phyloP scores from a whole-genome alignment of 176 grass and related monocot genomes.

The Oryza nivara region DNA sequence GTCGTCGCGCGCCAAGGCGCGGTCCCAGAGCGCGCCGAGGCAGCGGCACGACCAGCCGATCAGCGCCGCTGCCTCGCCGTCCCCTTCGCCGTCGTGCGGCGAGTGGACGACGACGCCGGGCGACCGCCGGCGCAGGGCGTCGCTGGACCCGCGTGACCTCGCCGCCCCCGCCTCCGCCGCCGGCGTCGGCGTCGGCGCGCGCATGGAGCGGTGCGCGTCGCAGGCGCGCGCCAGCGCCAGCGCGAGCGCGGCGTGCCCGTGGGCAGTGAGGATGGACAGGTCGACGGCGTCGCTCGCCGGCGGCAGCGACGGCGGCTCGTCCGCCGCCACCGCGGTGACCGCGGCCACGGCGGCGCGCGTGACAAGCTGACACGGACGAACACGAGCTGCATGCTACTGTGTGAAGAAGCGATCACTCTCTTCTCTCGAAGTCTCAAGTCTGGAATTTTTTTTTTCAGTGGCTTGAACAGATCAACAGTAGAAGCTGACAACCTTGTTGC shows the following conservation, averaged over 20 bases:
- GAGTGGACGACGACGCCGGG: neutral
- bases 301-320: constrained; percentile 64
- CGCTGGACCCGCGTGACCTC: constrained; percentile 65
- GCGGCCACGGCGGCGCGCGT: constrained; percentile 32
- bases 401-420: neutral
- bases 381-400: neutral
- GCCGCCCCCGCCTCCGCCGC: neutral
- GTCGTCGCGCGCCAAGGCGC: constrained; percentile 72
- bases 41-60: constrained; percentile 44
- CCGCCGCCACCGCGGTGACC: constrained; percentile 58
- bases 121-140: constrained; percentile 39
- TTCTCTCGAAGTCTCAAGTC: neutral
- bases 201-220: constrained; percentile 54
- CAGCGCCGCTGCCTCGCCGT: constrained; percentile 1
- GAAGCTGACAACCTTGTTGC: neutral
- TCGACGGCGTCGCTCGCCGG: constrained; percentile 51
- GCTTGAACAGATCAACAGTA: neutral
- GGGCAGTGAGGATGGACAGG: constrained; percentile 52
- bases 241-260: constrained; percentile 30
- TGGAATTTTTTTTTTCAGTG: neutral
- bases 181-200: neutral
- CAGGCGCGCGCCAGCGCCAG: constrained; percentile 33
- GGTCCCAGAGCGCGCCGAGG: constrained; percentile 77
- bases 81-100: constrained; percentile 43
- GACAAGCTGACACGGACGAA: neutral